Evolutionary conservation across 192 early-diverging fungal species (phyloP).

Genomic region (Coemansia sp.): DNA sequence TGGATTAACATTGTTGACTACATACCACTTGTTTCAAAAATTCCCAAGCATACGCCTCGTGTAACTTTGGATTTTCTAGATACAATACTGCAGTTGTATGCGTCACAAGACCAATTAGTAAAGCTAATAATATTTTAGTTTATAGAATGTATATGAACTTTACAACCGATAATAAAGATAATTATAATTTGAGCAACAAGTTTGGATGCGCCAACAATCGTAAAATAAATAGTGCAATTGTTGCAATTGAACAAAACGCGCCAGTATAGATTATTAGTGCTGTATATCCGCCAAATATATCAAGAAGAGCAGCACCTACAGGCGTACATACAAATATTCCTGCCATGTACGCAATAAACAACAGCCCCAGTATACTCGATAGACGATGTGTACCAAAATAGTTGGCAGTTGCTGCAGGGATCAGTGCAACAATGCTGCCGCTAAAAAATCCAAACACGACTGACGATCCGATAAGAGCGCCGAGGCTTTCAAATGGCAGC

Average conservation of each 20-base stretch:
- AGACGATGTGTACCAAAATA: constrained; percentile 34
- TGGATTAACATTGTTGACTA: too few species aligned
- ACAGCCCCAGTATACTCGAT: constrained; percentile 33
- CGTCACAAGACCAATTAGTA: not conserved
- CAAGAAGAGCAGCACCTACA: constrained; percentile 29
- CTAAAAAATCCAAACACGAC: constrained; percentile 37
- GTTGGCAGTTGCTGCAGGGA: constrained; percentile 36
- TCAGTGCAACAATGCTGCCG: constrained; percentile 30
- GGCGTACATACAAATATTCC: constrained; percentile 33
- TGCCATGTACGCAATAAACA: constrained; percentile 25
- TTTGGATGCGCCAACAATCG: not conserved
- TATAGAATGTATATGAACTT: not conserved
- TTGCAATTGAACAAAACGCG: constrained; percentile 13
- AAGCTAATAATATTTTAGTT: not conserved
- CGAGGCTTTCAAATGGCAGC: constrained; percentile 27
- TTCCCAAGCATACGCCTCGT: too few species aligned
- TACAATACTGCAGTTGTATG: too few species aligned
- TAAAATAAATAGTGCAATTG: not conserved
- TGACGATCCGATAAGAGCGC: constrained; percentile 21
- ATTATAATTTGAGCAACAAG: not conserved
- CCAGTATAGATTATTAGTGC: constrained; percentile 34
- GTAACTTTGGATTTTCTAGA: too few species aligned
- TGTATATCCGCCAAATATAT: constrained; percentile 23
- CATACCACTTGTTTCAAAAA: too few species aligned
- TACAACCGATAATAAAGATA: not conserved